A percentile compares a stretch with the other conserved stretches of the same genome.
Conservation (phyloP, 202 grass and related monocot genomes). For the Setaria viridis region DNA sequence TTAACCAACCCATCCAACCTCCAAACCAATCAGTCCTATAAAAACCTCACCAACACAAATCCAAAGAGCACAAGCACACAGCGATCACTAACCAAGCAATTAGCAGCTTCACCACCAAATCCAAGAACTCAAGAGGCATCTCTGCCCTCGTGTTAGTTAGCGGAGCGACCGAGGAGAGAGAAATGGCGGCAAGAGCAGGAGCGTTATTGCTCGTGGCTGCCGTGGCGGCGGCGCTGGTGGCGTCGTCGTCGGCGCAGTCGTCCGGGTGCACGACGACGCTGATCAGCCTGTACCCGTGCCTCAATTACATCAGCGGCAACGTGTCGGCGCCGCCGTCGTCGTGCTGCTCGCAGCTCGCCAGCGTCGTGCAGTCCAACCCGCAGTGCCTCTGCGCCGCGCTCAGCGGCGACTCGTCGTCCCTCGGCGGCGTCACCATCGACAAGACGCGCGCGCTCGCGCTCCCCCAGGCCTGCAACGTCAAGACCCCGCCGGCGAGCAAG, state of each 20-base stretch:
- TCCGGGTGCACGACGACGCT: slow-evolving; percentile 61
- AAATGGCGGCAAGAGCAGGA: slow-evolving; percentile 37
- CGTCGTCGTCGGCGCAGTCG: slow-evolving; percentile 53
- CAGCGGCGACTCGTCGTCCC: slow-evolving; percentile 41
- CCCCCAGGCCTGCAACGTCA: slow-evolving; percentile 65
- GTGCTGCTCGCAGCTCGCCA: slow-evolving; percentile 68
- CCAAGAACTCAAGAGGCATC: not conserved
- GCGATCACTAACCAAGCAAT: not conserved
- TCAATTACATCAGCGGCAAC: slow-evolving; percentile 81
- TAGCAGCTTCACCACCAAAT: not conserved
- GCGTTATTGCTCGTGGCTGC: slow-evolving; percentile 28
- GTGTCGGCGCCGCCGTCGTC: slow-evolving; percentile 44
- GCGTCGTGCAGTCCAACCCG: slow-evolving; percentile 61
- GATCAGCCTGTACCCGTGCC: slow-evolving; percentile 73
- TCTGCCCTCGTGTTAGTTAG: not conserved
- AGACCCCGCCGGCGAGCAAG: slow-evolving; percentile 67
- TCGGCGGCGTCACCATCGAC: slow-evolving; percentile 64
- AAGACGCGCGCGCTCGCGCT: slow-evolving; percentile 56
- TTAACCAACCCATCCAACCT: slow-evolving; percentile 38
- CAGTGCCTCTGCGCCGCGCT: slow-evolving; percentile 74
- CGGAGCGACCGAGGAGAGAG: not conserved
- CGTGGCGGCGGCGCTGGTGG: slow-evolving; percentile 25
- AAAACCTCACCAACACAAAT: not conserved
- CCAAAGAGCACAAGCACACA: not conserved
- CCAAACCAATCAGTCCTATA: slow-evolving; percentile 43